A percentile compares a stretch with the other conserved stretches of the same genome.
Conservation (phyloP, 805 yeast genomes). For the Candida stauntonica region DNA sequence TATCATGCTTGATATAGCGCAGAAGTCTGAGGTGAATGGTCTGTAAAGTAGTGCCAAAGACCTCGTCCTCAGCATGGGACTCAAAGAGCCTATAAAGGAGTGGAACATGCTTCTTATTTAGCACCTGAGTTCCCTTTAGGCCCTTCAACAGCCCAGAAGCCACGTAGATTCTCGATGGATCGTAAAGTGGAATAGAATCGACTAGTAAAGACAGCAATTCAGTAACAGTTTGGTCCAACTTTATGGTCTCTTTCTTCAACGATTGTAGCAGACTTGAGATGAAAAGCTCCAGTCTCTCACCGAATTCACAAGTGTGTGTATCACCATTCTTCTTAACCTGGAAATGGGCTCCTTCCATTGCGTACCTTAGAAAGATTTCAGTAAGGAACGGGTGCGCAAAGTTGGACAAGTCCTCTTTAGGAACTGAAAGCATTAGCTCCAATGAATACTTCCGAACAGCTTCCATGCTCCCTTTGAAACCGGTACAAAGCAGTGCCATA, state of each 20-base stretch:
- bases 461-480: constrained; percentile 72
- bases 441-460: constrained; percentile 64
- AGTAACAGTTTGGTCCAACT: constrained; percentile 27
- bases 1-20: constrained; percentile 33
- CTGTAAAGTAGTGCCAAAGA: constrained; percentile 48
- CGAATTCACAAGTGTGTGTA: constrained; percentile 49
- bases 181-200: constrained; percentile 50
- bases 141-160: constrained; percentile 56
- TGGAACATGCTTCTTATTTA: constrained; percentile 27
- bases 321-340: constrained; percentile 34
- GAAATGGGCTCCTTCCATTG: constrained; percentile 62
- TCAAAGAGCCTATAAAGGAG: constrained; percentile 34
- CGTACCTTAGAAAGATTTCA: constrained; percentile 47
- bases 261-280: constrained; percentile 33
- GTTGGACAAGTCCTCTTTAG: constrained; percentile 39
- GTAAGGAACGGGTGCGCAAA: constrained; percentile 44
- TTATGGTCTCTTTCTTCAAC: constrained; percentile 28
- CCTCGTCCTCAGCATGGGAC: constrained; percentile 43
- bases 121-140: constrained; percentile 28
- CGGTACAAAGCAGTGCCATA: constrained; percentile 66
- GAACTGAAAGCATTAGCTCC: constrained; percentile 50
- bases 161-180: constrained; percentile 64
- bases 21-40: constrained; percentile 46
- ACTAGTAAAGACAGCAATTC: constrained; percentile 42
- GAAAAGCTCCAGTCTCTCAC: constrained; percentile 45